Conservation (phyloP, 257 asterid species). For the Plantago ovata region DNA sequence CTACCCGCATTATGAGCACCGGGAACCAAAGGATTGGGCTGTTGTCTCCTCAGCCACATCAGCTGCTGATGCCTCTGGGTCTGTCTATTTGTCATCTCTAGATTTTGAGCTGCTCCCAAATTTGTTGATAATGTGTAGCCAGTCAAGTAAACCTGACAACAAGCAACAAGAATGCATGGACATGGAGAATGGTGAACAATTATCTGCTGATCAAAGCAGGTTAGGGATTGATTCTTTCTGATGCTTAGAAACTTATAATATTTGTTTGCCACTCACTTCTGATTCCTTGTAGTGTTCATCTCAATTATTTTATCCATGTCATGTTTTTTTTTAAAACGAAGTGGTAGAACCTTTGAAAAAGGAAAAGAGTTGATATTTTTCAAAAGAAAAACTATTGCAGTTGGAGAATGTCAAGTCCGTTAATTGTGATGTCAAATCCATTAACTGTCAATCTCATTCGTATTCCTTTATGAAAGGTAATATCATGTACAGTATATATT, state of each 20-base stretch:
- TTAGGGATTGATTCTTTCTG: conserved; percentile 15
- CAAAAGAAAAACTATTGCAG: too few relatives aligned
- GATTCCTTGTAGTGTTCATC: neutral
- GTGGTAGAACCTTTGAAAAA: too few relatives aligned
- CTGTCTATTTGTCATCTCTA: conserved; percentile 81
- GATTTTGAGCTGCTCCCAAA: conserved; percentile 83
- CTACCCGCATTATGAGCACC: conserved; percentile 83
- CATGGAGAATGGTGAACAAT: conserved; percentile 45
- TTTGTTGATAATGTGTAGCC: conserved; percentile 92
- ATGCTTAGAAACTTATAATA: neutral
- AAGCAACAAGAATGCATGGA: conserved; percentile 36
- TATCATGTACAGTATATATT: too few relatives aligned
- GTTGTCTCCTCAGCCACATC: conserved; percentile 87
- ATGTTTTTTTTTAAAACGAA: too few relatives aligned
- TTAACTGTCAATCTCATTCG: too few relatives aligned
- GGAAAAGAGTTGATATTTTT: too few relatives aligned
- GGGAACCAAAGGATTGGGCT: conserved; percentile 90
- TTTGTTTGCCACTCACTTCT: neutral
- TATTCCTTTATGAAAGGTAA: too few relatives aligned
- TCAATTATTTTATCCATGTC: too few relatives aligned
- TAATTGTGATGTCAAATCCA: too few relatives aligned
- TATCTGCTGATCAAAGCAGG: conserved; percentile 56
- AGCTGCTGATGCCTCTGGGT: conserved; percentile 99
- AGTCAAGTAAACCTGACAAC: conserved; percentile 42
- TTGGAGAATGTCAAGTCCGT: too few relatives aligned